Evolutionary conservation across 2,329 filamentous ascomycete genomes (phyloP).

Genomic region (Exophiala oligosperma): DNA sequence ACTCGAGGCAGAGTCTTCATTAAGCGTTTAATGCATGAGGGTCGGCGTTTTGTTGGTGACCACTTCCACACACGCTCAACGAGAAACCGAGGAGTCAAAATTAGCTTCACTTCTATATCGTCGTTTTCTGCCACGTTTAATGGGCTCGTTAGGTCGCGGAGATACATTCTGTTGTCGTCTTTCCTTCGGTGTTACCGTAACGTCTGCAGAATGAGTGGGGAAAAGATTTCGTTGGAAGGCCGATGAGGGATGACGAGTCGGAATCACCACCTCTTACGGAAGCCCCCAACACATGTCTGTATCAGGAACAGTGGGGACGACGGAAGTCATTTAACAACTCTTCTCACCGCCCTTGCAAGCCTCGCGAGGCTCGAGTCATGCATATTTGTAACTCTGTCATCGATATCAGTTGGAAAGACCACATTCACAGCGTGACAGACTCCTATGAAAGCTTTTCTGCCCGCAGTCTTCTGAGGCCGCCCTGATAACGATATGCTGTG

Average conservation of each 20-base stretch:
- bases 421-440: too few relatives aligned
- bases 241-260: not conserved
- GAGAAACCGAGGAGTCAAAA: not conserved
- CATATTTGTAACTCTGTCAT: too few relatives aligned
- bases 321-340: too few relatives aligned
- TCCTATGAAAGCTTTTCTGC: too few relatives aligned
- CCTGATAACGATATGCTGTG: too few relatives aligned
- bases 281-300: too few relatives aligned
- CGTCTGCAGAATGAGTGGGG: not conserved
- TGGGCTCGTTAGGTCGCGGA: not conserved
- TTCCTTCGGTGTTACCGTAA: not conserved
- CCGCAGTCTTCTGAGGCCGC: too few relatives aligned
- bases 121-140: not conserved
- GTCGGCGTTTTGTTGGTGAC: not conserved
- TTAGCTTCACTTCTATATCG: not conserved
- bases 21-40: not conserved
- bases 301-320: too few relatives aligned
- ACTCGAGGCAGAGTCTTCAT: too few relatives aligned
- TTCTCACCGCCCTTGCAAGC: too few relatives aligned
- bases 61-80: slow-evolving; percentile 13
- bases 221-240: not conserved
- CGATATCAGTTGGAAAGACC: too few relatives aligned
- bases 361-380: too few relatives aligned
- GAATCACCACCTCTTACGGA: not conserved
- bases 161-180: not conserved